Base-by-base conservation (phyloP, 371 early-diverging fungal genomes). In the Rhizomucor pusillus region DNA sequence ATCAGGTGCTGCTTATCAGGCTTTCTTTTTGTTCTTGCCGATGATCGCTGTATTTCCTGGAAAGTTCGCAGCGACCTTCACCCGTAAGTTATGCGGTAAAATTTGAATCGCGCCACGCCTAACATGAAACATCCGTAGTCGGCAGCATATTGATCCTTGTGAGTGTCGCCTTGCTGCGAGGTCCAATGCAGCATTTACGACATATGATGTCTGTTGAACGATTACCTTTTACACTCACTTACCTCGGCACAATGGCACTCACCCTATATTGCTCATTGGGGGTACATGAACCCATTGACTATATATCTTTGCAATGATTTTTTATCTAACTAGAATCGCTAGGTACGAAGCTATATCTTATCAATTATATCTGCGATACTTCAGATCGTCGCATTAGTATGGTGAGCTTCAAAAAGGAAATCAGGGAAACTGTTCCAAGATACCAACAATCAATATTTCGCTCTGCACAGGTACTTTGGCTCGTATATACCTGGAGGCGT, bases 1-100 rank as follows among this genome's bases (percentile, higher is more conserved):
- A 20, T 37, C 10, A 22, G 14, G 20, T 47, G 3, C 9, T 36
- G 19, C 43, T 25, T 54, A 20, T 13, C 49, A 77, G 78, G 75
- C 79, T 1, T 75, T 79, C 49, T 73, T 73, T 45, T 65, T 75
- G 18, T 70, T 61, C 47, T 48, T 81, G 34, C 77, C 71, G 11
- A 47, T 80, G 56, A 33, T 80, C 11, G 49, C 73, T n/a, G 12
- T 80, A 24, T 71, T 69, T 14, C 78, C 78, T n/a, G 79, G 80
- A 45, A 84, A 84, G 59, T 81, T 84, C 43, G 84, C 84, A 6
- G 80, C 81, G 19, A 84, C 80, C 20, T 84, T 84, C 43, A 81
- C 84, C 57, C 67, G 84, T 79, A 72, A 57, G 72, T 56, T 19
- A 43, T 43, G 6, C 14, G 6, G 14, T 9, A 43, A 5, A n/a